phyloP scores from a whole-genome alignment of 1,284 basidiomycete genomes.

The Leucoagaricus sp. region DNA sequence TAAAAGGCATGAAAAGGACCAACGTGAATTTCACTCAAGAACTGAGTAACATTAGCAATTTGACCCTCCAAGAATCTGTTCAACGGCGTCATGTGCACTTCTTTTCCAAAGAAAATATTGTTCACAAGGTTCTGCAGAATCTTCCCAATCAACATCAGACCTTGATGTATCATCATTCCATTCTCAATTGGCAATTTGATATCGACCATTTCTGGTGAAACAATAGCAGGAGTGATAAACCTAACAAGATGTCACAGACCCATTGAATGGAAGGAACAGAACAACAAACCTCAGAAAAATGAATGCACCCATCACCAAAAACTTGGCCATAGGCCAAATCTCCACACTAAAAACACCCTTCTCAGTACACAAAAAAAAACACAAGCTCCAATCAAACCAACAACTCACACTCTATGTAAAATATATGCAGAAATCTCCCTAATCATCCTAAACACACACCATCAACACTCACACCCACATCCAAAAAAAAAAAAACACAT shows the following conservation, averaged over 20 bases:
- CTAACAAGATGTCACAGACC: constrained; percentile 32
- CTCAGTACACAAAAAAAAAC: constrained; percentile 8
- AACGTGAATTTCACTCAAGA: constrained; percentile 81
- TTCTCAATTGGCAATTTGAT: constrained; percentile 72
- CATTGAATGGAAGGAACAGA: not conserved
- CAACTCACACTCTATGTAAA: constrained; percentile 74
- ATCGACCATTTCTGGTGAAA: constrained; percentile 84
- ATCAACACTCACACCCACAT: constrained; percentile 12
- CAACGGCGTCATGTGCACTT: constrained; percentile 80
- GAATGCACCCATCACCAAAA: constrained; percentile 87
- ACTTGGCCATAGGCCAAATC: constrained; percentile 83
- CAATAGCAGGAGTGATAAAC: constrained; percentile 85
- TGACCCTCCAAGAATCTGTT: constrained; percentile 81
- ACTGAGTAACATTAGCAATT: constrained; percentile 80
- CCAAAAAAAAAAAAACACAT: constrained; percentile 30
- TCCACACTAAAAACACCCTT: constrained; percentile 42
- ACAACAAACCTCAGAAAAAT: constrained; percentile 76
- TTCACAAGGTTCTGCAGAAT: constrained; percentile 92
- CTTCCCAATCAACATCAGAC: constrained; percentile 85
- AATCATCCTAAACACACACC: constrained; percentile 62
- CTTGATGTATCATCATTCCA: constrained; percentile 60
- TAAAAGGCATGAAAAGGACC: constrained; percentile 23
- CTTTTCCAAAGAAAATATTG: constrained; percentile 90
- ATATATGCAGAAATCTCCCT: constrained; percentile 88
- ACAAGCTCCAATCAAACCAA: not conserved